Evolutionary conservation across 371 early-diverging fungal genomes (phyloP).

Genomic region (Rhizopus stolonifer): DNA sequence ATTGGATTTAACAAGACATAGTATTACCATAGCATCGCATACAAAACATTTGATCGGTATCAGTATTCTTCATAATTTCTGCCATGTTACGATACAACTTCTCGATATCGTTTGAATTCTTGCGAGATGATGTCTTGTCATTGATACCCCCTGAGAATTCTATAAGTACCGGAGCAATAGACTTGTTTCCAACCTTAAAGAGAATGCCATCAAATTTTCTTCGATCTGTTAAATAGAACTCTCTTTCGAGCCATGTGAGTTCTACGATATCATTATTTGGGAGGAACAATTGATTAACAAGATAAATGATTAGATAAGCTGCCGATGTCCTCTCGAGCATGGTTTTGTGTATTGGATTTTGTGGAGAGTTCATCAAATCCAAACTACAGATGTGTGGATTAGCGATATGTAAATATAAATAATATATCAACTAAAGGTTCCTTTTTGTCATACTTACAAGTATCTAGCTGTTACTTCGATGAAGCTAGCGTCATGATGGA

Average conservation of each 20-base stretch:
- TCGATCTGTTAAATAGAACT: constrained; percentile 9
- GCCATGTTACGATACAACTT: constrained; percentile 6
- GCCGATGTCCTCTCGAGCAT: constrained; percentile 11
- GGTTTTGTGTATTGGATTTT: constrained; percentile 1
- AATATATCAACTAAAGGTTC: constrained; percentile 5
- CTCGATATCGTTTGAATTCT: constrained; percentile 5
- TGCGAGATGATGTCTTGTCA: constrained; percentile 6
- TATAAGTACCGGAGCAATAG: not conserved
- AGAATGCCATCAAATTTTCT: constrained; percentile 7
- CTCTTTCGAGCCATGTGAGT: constrained; percentile 14
- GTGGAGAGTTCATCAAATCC: constrained; percentile 6
- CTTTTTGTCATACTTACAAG: constrained; percentile 19
- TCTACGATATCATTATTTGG: constrained; percentile 9
- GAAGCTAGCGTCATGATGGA: constrained; percentile 14
- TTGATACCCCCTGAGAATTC: constrained; percentile 12
- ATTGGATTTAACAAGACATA: constrained; percentile 1
- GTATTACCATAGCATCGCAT: constrained; percentile 4
- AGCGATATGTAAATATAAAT: constrained; percentile 13
- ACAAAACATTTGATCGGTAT: constrained; percentile 3
- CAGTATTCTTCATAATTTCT: not conserved
- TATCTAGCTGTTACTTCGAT: no score
- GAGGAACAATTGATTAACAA: constrained; percentile 12
- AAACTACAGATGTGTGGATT: constrained; percentile 7
- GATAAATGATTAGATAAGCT: constrained; percentile 6
- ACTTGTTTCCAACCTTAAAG: constrained; percentile 6